These are phyloP conservation scores for Fusarium piperis DNA, from an alignment of 2,329 filamentous ascomycete species.

Conservation along the genomic window DNA sequence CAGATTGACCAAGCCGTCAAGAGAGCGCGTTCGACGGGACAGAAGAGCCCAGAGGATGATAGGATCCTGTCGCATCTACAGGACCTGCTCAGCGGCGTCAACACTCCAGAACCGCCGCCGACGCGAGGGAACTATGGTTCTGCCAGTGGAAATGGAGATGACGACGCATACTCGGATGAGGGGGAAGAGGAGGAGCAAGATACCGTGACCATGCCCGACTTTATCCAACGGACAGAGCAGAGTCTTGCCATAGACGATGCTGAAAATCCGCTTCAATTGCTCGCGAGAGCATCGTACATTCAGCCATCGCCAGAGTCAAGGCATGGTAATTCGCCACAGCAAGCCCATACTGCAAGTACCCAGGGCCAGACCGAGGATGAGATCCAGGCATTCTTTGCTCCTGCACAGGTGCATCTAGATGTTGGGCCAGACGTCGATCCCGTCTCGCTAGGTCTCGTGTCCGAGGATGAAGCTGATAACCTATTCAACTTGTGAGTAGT, in stretches of 20 bases:
- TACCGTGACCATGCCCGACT: constrained; percentile 37
- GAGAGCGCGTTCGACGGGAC: constrained; percentile 58
- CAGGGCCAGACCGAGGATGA: constrained; percentile 51
- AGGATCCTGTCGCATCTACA: constrained; percentile 57
- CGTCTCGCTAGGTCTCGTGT: constrained; percentile 75
- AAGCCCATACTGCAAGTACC: constrained; percentile 34
- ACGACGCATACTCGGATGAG: constrained; percentile 47
- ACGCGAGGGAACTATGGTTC: constrained; percentile 26
- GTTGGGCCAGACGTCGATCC: constrained; percentile 73
- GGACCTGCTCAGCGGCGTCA: constrained; percentile 49
- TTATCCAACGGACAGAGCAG: constrained; percentile 53
- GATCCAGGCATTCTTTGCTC: constrained; percentile 73
- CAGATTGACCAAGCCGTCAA: constrained; percentile 77
- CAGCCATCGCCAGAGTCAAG: constrained; percentile 59
- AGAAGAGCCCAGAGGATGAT: constrained; percentile 55
- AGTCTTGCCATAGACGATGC: constrained; percentile 74
- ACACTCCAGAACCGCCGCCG: constrained; percentile 28
- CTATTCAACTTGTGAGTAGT: constrained; percentile 72
- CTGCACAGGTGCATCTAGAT: constrained; percentile 70
- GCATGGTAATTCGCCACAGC: constrained; percentile 41
- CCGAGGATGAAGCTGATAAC: constrained; percentile 69
- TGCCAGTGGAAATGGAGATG: constrained; percentile 32
- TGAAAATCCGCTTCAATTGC: constrained; percentile 77
- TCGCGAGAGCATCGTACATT: constrained; percentile 77
- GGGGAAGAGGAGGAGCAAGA: constrained; percentile 44